phyloP scores from a whole-genome alignment of 768 basidiomycete genomes.

The Gautieria morchelliformis region DNA sequence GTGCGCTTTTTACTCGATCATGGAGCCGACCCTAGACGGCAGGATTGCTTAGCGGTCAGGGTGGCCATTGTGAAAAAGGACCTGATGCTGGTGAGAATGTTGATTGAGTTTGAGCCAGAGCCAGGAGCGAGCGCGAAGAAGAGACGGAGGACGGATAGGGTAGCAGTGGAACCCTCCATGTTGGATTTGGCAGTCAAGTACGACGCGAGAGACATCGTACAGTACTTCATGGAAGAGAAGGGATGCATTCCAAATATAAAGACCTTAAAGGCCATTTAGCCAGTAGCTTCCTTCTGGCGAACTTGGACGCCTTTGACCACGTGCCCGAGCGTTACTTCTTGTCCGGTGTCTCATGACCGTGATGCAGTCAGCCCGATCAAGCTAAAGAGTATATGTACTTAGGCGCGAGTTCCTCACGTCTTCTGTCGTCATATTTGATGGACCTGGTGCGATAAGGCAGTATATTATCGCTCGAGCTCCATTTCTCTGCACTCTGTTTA shows the following conservation, averaged over 20 bases:
- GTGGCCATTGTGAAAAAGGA: conserved; percentile 70
- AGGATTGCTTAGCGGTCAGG: conserved; percentile 54
- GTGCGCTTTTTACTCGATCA: conserved; percentile 59
- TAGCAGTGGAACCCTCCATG: conserved; percentile 46
- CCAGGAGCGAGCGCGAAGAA: conserved; percentile 19
- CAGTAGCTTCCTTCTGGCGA: too few species aligned
- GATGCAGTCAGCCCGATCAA: too few species aligned
- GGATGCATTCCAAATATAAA: conserved; percentile 56
- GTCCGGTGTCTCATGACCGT: too few species aligned
- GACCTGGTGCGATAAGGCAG: neutral
- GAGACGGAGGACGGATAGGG: conserved; percentile 49
- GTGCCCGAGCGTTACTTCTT: too few species aligned
- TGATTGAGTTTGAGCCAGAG: conserved; percentile 50
- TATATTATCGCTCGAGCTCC: too few species aligned
- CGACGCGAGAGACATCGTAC: conserved; percentile 58
- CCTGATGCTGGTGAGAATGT: conserved; percentile 55
- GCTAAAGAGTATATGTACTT: too few species aligned
- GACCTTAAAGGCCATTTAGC: conserved; percentile 36
- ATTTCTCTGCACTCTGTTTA: too few species aligned
- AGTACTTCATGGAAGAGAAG: conserved; percentile 64
- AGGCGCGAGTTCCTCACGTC: neutral
- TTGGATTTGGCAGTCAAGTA: conserved; percentile 54
- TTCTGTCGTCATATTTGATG: neutral
- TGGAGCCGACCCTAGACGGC: conserved; percentile 60
- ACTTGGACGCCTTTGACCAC: too few species aligned